These are phyloP conservation scores for Didymella keratinophila DNA, from an alignment of 2,329 filamentous ascomycete genomes.

Conservation along the genomic window DNA sequence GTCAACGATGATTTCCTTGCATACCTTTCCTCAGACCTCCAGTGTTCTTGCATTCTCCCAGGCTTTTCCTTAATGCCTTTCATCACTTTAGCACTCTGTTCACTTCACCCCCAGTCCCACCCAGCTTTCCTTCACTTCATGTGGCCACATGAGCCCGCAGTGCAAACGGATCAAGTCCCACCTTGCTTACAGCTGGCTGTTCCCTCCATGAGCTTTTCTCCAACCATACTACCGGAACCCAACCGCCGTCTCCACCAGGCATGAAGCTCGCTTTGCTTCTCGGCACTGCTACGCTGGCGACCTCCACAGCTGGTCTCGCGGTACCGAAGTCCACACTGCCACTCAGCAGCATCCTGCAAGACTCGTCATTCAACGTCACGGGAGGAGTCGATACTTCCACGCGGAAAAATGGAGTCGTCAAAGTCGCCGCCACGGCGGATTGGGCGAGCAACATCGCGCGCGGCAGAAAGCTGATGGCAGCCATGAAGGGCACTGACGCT, in stretches of 20 bases:
- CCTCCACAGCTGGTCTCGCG: too few species aligned
- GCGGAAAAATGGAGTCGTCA: neutral
- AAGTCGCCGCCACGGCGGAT: neutral
- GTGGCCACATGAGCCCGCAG: neutral
- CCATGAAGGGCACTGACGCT: neutral
- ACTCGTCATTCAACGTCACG: neutral
- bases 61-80: too few species aligned
- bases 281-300: neutral
- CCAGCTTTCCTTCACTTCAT: neutral
- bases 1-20: too few species aligned
- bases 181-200: neutral
- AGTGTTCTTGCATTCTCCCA: too few species aligned
- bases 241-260: neutral
- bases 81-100: neutral
- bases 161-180: neutral
- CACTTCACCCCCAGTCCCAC: neutral
- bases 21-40: too few species aligned
- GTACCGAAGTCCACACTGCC: neutral
- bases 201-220: neutral
- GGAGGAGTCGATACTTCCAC: neutral
- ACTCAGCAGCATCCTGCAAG: neutral
- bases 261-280: neutral
- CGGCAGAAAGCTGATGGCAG: neutral
- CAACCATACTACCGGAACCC: neutral
- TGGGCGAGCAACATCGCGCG: neutral